A percentile compares a stretch with the other conserved stretches of the same genome.
These are phyloP conservation scores for Xylaria digitata DNA, from an alignment of 2,329 filamentous ascomycete genomes.

Conservation along the genomic window DNA sequence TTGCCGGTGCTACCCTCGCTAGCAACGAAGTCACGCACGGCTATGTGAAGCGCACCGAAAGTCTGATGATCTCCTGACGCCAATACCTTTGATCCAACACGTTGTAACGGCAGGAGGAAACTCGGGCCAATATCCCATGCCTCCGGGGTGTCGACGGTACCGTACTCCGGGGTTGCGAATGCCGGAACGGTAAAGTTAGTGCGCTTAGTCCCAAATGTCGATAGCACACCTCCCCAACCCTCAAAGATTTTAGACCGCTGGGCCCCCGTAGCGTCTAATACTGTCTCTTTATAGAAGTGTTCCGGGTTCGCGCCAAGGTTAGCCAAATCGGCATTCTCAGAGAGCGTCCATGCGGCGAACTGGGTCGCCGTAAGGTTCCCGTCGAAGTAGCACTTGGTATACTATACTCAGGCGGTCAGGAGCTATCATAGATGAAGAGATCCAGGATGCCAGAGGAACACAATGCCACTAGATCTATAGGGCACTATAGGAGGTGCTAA, in stretches of 20 bases:
- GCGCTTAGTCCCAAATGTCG: constrained; percentile 32
- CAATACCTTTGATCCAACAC: constrained; percentile 34
- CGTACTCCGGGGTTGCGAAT: constrained; percentile 34
- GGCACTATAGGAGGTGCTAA: not conserved
- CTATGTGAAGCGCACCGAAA: constrained; percentile 39
- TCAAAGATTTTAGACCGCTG: constrained; percentile 36
- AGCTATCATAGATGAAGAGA: not conserved
- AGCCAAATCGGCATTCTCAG: constrained; percentile 31
- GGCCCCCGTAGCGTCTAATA: constrained; percentile 8
- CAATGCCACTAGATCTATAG: no score
- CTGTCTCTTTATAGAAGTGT: constrained; percentile 38
- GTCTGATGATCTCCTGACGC: constrained; percentile 20
- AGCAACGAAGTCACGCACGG: constrained; percentile 36
- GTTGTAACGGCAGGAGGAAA: constrained; percentile 32
- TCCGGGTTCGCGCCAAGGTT: constrained; percentile 37
- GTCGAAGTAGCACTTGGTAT: constrained; percentile 37
- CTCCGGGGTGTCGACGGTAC: constrained; percentile 32
- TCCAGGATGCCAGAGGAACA: not conserved
- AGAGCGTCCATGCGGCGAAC: constrained; percentile 38
- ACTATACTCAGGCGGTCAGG: constrained; percentile 19
- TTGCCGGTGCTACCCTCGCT: constrained; percentile 25
- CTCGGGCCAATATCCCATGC: constrained; percentile 28
- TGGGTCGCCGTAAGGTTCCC: constrained; percentile 30
- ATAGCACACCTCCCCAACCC: constrained; percentile 39
- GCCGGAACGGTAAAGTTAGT: constrained; percentile 38